These are phyloP conservation scores for Candida broadrunensis DNA, from an alignment of 805 yeast genomes.

Conservation along the genomic window DNA sequence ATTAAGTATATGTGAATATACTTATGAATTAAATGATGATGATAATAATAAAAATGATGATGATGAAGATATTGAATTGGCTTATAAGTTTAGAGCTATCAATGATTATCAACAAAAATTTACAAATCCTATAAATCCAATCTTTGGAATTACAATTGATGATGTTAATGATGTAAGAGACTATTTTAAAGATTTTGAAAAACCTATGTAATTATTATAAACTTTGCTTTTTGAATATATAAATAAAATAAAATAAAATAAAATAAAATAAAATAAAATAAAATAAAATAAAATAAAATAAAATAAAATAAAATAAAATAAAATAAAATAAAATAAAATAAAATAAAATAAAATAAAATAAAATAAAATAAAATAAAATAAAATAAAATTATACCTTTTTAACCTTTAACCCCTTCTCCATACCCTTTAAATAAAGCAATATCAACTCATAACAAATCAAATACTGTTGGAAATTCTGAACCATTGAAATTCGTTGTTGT, in stretches of 20 bases:
- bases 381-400: too few relatives aligned
- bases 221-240: too few relatives aligned
- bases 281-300: too few relatives aligned
- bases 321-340: too few relatives aligned
- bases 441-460: slow-evolving; percentile 68
- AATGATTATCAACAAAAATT: slow-evolving; percentile 9
- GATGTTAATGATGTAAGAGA: slow-evolving; percentile 3
- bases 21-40: slow-evolving; percentile 16
- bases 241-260: too few relatives aligned
- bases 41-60: not conserved
- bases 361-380: too few relatives aligned
- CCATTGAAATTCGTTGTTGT: slow-evolving; percentile 78
- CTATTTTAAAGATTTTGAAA: not conserved
- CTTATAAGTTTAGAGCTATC: slow-evolving; percentile 12
- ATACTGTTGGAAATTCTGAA: slow-evolving; percentile 75
- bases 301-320: too few relatives aligned
- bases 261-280: too few relatives aligned
- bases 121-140: slow-evolving; percentile 21
- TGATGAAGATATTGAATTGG: slow-evolving; percentile 10
- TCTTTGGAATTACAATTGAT: slow-evolving; percentile 22
- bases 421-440: slow-evolving; percentile 16
- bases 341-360: too few relatives aligned
- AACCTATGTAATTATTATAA: not conserved
- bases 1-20: slow-evolving; percentile 55
- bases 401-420: too few relatives aligned